Percentiles rank a stretch among this genome's conserved stretches.
These are phyloP conservation scores for Xerocomellus intermedius DNA, from an alignment of 768 basidiomycete species.

Conservation along the genomic window DNA sequence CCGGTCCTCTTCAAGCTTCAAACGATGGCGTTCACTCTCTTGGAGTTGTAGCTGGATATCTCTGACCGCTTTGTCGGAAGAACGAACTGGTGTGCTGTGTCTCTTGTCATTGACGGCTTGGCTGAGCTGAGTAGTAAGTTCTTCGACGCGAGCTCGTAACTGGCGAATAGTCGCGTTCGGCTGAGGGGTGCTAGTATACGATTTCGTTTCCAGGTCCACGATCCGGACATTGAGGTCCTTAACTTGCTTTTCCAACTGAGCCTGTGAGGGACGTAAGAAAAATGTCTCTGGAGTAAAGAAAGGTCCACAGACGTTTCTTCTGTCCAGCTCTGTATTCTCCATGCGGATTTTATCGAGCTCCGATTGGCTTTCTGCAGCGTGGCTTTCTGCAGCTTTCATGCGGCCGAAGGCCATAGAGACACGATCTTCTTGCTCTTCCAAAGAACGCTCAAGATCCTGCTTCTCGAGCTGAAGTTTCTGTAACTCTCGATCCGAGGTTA, in stretches of 20 bases:
- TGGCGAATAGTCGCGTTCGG: slow-evolving; percentile 55
- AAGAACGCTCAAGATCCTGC: slow-evolving; percentile 73
- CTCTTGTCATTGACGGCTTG: slow-evolving; percentile 43
- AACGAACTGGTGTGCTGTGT: slow-evolving; percentile 34
- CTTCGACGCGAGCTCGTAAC: slow-evolving; percentile 69
- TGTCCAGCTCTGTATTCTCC: slow-evolving; percentile 82
- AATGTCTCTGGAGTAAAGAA: background rate
- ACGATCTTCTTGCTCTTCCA: slow-evolving; percentile 78
- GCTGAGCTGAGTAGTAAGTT: slow-evolving; percentile 50
- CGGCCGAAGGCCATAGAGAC: slow-evolving; percentile 69
- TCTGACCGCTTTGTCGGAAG: slow-evolving; percentile 47
- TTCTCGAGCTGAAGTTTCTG: slow-evolving; percentile 78
- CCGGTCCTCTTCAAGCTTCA: slow-evolving; percentile 65
- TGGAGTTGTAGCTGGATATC: slow-evolving; percentile 54
- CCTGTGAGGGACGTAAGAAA: slow-evolving; percentile 41
- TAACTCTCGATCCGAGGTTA: slow-evolving; percentile 70
- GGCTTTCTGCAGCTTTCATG: slow-evolving; percentile 78
- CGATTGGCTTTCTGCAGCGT: slow-evolving; percentile 70
- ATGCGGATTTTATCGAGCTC: slow-evolving; percentile 74
- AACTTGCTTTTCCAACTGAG: slow-evolving; percentile 78
- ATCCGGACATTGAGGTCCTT: slow-evolving; percentile 83
- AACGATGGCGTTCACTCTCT: slow-evolving; percentile 62
- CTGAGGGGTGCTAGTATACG: slow-evolving; percentile 64
- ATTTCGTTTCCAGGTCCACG: slow-evolving; percentile 78
- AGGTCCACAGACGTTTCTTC: slow-evolving; percentile 57